Base-by-base conservation (phyloP, 2,329 filamentous ascomycete genomes). In the Delphinella strobiligena region DNA sequence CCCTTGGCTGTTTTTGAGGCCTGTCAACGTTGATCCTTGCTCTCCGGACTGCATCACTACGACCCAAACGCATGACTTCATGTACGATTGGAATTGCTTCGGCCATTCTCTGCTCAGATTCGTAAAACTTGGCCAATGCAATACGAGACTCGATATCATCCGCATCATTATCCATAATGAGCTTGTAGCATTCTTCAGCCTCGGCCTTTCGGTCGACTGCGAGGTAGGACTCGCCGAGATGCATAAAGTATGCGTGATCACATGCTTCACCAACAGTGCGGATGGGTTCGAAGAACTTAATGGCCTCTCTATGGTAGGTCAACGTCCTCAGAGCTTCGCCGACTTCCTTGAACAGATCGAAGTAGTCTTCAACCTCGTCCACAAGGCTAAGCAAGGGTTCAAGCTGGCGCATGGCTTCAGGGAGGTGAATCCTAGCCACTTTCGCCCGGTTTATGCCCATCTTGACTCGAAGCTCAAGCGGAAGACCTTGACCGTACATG, bases 101-200 rank as follows among this genome's bases (percentile, higher is more conserved):
- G 51, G 87, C 81, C 16, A 74, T 77, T 46, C 78, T 78, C 33
- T 73, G 72, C 46, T 72, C 76, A 47, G 45, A 55, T 55, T 93
- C 85, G 53, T 93, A 94, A 58, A 95, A 75, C 51, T 82, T 87
- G 10, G 85, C 85, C 8, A 95, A 68, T 50, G 85, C 76, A 19
- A 83, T 76, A 30, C 85, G 79, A 30, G 85, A 83, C 45, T 87
- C 80, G 35, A 89, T 77, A 42, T 81, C 78, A 31, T 75, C 68
- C 33, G 78, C 66, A 46, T 93, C 82, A 43, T 77, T 71, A 37
- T 85, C 75, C 29, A 86, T 76, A 9, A 88, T 76, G 2, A 75
- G 75, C 17, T 85, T 71, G 51, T 88, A 91, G 53, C 77, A 82
- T 47, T 82, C 77, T 52, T 89, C 80, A 0, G 88, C 87, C 29